Percentiles rank a stretch among this genome's conserved stretches.
Evolutionary conservation across 148 eudicot species (phyloP).

Genomic region (Rhododendron kiyosumense): DNA sequence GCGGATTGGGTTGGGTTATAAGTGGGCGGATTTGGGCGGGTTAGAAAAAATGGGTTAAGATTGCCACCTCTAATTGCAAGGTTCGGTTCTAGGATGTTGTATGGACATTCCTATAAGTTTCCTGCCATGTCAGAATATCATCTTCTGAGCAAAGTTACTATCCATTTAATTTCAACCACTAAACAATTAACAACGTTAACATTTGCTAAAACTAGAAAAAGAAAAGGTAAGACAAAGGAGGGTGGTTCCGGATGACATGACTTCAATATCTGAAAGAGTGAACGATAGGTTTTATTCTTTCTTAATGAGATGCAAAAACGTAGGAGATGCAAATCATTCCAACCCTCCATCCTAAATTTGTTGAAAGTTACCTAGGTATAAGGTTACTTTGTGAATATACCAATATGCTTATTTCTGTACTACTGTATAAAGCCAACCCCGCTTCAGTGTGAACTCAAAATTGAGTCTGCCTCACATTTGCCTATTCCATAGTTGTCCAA

Average conservation of each 20-base stretch:
- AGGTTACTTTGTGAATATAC: background rate
- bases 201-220: background rate
- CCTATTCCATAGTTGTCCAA: background rate
- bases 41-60: too few relatives aligned
- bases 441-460: background rate
- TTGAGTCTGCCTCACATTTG: background rate
- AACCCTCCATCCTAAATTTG: slow-evolving; percentile 1
- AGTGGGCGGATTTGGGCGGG: too few relatives aligned
- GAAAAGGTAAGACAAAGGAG: background rate
- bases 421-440: background rate
- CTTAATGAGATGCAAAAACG: background rate
- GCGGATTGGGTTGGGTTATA: too few relatives aligned
- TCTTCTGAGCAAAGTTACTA: background rate
- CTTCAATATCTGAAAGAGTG: background rate
- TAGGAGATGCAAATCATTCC: background rate
- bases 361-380: background rate
- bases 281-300: background rate
- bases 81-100: background rate
- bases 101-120: background rate
- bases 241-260: background rate
- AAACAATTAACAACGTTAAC: background rate
- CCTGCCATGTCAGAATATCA: background rate
- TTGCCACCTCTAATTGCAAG: too few relatives aligned
- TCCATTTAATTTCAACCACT: background rate
- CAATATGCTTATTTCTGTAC: background rate